A percentile compares a stretch with the other conserved stretches of the same genome.
These are phyloP conservation scores for Jacaranda copaia DNA, from an alignment of 257 asterid species.

Conservation along the genomic window DNA sequence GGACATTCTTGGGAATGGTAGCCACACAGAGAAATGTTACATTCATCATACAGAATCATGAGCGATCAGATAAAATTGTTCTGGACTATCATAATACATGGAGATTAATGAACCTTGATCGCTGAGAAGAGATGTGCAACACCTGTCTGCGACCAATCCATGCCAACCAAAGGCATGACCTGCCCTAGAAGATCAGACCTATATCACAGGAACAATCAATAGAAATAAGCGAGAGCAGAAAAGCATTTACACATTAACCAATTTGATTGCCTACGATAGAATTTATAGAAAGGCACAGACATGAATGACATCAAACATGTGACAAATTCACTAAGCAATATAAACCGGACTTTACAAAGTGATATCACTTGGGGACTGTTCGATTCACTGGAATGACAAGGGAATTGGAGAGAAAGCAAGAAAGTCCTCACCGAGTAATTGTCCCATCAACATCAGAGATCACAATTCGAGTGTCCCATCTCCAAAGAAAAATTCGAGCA, in stretches of 20 bases:
- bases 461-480: conserved; percentile 84
- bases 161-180: conserved; percentile 97
- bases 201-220: conserved; percentile 33
- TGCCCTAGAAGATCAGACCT: conserved; percentile 97
- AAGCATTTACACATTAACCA: neutral
- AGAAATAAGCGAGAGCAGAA: conserved; percentile 9
- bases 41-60: conserved; percentile 17
- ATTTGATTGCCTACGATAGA: neutral
- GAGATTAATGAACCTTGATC: conserved; percentile 70
- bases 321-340: conserved; percentile 5
- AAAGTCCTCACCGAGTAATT: conserved; percentile 73
- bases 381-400: conserved; percentile 1
- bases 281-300: conserved; percentile 3
- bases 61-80: neutral
- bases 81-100: conserved; percentile 7
- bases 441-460: conserved; percentile 99
- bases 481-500: conserved; percentile 90
- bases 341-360: neutral
- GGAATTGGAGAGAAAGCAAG: conserved; percentile 19
- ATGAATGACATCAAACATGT: conserved; percentile 17
- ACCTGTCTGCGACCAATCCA: conserved; percentile 97
- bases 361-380: neutral
- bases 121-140: conserved; percentile 97
- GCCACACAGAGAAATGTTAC: neutral
- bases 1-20: neutral